Conservation (phyloP, 2,329 filamentous ascomycete species). For the Verticillium longisporum region DNA sequence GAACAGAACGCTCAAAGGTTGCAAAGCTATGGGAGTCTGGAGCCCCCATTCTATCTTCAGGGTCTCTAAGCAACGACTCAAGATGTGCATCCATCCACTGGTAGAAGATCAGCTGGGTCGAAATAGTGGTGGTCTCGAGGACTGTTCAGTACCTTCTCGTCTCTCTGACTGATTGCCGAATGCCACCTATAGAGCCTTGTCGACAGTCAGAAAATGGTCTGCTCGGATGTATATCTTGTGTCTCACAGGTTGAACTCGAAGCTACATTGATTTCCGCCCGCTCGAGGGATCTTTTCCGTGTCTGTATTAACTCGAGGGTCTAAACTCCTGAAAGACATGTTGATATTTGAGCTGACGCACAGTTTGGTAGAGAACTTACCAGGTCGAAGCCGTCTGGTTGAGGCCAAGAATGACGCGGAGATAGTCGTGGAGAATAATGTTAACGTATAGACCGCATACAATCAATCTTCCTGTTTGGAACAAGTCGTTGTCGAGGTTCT, state of each 20-base stretch:
- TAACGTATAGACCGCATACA: conserved; percentile 50
- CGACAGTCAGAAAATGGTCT: not conserved
- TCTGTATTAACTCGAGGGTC: conserved; percentile 35
- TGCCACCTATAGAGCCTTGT: conserved; percentile 24
- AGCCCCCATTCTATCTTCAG: conserved; percentile 1
- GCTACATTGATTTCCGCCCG: conserved; percentile 6
- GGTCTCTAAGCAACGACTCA: conserved; percentile 8
- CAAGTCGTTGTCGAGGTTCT: conserved; percentile 28
- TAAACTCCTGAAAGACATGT: conserved; percentile 23
- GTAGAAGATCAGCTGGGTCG: not conserved
- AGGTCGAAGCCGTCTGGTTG: conserved; percentile 32
- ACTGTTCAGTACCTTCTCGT: conserved; percentile 13
- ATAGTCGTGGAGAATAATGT: conserved; percentile 35
- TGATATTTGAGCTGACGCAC: not conserved
- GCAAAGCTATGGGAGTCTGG: conserved; percentile 3
- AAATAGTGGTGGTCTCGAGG: no score
- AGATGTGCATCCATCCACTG: conserved; percentile 19
- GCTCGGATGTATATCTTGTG: not conserved
- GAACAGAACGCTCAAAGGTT: conserved; percentile 30
- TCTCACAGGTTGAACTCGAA: conserved; percentile 23
- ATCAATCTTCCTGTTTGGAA: conserved; percentile 34
- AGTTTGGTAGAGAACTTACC: not conserved
- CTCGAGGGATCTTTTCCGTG: conserved; percentile 18
- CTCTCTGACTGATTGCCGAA: conserved; percentile 20
- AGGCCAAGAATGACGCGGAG: conserved; percentile 33